Evolutionary conservation across 176 grass and related monocot genomes (phyloP).

Genomic region (Pontederia crassipes): DNA sequence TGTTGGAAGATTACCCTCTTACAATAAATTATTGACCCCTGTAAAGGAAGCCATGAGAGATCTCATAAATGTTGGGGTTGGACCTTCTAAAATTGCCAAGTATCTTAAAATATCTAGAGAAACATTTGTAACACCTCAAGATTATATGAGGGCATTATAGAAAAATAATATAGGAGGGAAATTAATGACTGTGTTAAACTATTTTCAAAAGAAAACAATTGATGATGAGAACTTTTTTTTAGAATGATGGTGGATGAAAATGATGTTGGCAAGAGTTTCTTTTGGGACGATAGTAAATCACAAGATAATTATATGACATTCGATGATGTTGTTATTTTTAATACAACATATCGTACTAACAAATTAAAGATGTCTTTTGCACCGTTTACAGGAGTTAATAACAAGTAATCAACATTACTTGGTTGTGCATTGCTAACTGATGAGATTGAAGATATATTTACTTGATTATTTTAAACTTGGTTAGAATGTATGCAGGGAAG

Average conservation of each 20-base stretch:
- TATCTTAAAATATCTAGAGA: no score
- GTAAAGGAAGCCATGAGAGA: no score
- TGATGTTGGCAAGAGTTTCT: conserved; percentile 56
- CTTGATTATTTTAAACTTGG: conserved; percentile 63
- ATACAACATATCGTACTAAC: conserved; percentile 57
- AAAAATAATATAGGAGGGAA: no score
- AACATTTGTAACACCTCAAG: no score
- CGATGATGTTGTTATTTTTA: conserved; percentile 64
- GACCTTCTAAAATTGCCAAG: no score
- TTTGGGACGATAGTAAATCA: conserved; percentile 65
- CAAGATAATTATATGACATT: conserved; percentile 64
- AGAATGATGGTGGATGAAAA: conserved; percentile 24
- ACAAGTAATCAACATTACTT: conserved; percentile 71
- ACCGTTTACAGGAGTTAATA: conserved; percentile 71
- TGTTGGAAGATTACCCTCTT: no score
- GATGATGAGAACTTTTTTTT: no score
- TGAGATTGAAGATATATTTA: conserved; percentile 42
- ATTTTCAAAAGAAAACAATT: no score
- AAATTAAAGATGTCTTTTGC: conserved; percentile 58
- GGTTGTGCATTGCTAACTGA: conserved; percentile 58
- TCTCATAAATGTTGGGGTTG: no score
- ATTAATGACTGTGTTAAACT: neutral
- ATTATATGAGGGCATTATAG: no score
- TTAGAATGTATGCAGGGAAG: conserved; percentile 61
- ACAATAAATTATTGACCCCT: no score